phyloP scores from a whole-genome alignment of 2,329 filamentous ascomycete genomes.

The Neonectria magnoliae region DNA sequence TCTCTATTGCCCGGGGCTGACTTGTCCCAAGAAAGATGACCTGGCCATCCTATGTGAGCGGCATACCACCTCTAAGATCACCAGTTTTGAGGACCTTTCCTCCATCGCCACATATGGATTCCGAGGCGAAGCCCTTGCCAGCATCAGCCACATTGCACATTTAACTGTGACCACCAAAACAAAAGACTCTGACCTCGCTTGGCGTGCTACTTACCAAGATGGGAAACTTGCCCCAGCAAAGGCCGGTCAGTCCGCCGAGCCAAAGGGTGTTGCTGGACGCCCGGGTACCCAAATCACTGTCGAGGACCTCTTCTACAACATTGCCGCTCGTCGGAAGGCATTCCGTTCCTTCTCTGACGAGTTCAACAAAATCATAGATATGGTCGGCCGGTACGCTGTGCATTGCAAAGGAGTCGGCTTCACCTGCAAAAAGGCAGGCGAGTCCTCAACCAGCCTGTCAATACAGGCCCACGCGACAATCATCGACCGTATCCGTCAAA shows the following conservation, averaged over 20 bases:
- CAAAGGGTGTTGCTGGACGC: slow-evolving; percentile 86
- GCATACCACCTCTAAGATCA: slow-evolving; percentile 96
- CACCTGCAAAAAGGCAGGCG: slow-evolving; percentile 95
- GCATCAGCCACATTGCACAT: slow-evolving; percentile 98
- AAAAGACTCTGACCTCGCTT: slow-evolving; percentile 86
- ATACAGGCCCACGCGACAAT: slow-evolving; percentile 78
- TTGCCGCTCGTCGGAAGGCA: slow-evolving; percentile 85
- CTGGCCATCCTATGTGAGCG: slow-evolving; percentile 91
- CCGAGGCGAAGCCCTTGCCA: slow-evolving; percentile 92
- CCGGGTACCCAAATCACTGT: slow-evolving; percentile 95
- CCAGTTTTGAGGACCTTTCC: slow-evolving; percentile 89
- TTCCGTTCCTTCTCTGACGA: slow-evolving; percentile 94
- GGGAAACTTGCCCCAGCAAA: slow-evolving; percentile 85
- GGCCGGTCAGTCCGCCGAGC: slow-evolving; percentile 85
- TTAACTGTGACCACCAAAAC: slow-evolving; percentile 95
- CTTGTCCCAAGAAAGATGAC: slow-evolving; percentile 77
- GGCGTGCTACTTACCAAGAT: slow-evolving; percentile 87
- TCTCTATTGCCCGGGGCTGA: slow-evolving; percentile 24
- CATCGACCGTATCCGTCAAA: slow-evolving; percentile 87
- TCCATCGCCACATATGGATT: slow-evolving; percentile 98
- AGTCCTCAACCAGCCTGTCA: slow-evolving; percentile 83
- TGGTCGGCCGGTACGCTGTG: slow-evolving; percentile 91
- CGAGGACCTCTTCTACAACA: slow-evolving; percentile 97
- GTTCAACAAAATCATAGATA: slow-evolving; percentile 96
- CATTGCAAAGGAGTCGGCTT: slow-evolving; percentile 94